Conservation (phyloP, 148 eudicot genomes). For the Polygonum maritimum region DNA sequence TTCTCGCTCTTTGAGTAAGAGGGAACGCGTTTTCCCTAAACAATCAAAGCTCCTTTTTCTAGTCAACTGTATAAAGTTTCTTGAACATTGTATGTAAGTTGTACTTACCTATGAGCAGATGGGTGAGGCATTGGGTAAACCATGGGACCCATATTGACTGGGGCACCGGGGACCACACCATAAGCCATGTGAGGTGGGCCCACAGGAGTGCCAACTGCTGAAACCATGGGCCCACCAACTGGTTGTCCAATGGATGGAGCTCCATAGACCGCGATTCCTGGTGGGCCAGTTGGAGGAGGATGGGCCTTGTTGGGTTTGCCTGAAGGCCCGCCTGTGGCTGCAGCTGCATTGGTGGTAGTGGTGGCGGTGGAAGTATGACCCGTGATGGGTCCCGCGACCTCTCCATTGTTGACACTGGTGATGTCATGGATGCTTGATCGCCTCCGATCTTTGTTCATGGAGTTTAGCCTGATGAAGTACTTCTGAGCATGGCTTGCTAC, state of each 20-base stretch:
- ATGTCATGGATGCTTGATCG: conserved; percentile 14
- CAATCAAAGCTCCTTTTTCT: not conserved
- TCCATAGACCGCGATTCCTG: conserved; percentile 1
- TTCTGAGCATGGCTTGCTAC: conserved; percentile 13
- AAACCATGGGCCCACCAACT: conserved; percentile 10
- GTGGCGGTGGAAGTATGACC: not conserved
- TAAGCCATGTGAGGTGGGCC: conserved; percentile 11
- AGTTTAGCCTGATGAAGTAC: conserved; percentile 12
- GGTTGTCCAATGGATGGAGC: conserved; percentile 10
- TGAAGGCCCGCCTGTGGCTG: not conserved
- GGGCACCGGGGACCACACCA: conserved; percentile 12
- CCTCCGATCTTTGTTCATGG: conserved; percentile 9
- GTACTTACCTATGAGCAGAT: conserved; percentile 9
- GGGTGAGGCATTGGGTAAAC: conserved; percentile 12
- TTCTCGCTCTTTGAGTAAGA: conserved; percentile 1
- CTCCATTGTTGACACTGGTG: conserved; percentile 12
- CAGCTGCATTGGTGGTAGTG: not conserved
- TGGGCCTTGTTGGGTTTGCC: conserved; percentile 1
- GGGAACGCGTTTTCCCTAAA: conserved; percentile 3
- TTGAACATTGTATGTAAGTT: not conserved
- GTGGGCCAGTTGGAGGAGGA: not conserved
- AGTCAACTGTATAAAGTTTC: not conserved
- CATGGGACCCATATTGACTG: conserved; percentile 9
- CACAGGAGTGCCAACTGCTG: conserved; percentile 13
- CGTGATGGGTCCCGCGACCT: conserved; percentile 4